These are phyloP conservation scores for Xenoacremonium recifei DNA, from an alignment of 2,329 filamentous ascomycete species.

Conservation along the genomic window DNA sequence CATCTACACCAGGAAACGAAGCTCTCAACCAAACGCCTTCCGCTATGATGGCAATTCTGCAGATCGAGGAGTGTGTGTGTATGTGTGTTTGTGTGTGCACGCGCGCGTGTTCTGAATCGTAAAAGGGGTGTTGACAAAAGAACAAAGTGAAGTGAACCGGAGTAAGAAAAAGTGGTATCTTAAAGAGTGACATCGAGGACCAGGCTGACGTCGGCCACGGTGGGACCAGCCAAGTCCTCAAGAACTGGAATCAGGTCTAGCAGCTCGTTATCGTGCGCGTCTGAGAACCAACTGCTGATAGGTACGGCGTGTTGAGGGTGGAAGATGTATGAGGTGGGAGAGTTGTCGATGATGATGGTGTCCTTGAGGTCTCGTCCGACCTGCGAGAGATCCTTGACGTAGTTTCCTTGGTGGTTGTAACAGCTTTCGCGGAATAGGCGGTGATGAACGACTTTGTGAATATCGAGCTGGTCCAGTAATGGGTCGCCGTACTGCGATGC, in stretches of 20 bases:
- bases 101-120: constrained; percentile 31
- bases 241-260: constrained; percentile 96
- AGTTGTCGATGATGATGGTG: constrained; percentile 99
- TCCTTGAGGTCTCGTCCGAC: constrained; percentile 93
- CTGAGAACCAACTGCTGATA: constrained; percentile 99
- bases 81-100: too few species aligned
- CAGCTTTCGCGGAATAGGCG: constrained; percentile 96
- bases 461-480: constrained; percentile 91
- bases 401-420: constrained; percentile 99
- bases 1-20: constrained; percentile 50
- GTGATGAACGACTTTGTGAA: constrained; percentile 95
- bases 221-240: constrained; percentile 85
- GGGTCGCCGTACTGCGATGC: constrained; percentile 82
- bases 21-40: constrained; percentile 53
- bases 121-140: constrained; percentile 29
- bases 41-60: constrained; percentile 49
- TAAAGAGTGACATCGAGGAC: constrained; percentile 87
- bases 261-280: constrained; percentile 98
- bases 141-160: constrained; percentile 29
- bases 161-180: constrained; percentile 36
- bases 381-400: constrained; percentile 98
- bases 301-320: constrained; percentile 98
- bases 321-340: constrained; percentile 98
- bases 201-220: constrained; percentile 93
- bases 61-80: constrained; percentile 35